phyloP scores from a whole-genome alignment of 148 eudicot genomes.

The Salicornia ramosissima region DNA sequence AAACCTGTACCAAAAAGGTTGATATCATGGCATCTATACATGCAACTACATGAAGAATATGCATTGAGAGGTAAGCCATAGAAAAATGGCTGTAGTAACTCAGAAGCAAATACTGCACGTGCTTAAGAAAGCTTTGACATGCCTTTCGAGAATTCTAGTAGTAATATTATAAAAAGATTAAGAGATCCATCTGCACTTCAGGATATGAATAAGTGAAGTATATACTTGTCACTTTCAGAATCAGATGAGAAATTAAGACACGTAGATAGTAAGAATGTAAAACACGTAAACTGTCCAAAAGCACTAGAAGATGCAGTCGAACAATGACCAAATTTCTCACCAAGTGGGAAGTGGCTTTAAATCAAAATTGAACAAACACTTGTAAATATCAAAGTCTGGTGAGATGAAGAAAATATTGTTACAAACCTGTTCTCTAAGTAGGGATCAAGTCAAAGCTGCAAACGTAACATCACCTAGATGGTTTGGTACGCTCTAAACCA shows the following conservation, averaged over 20 bases:
- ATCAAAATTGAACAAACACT: background rate
- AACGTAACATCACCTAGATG: background rate
- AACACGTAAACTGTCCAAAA: background rate
- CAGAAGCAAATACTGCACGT: background rate
- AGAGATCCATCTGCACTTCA: background rate
- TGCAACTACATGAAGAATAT: background rate
- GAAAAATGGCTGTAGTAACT: background rate
- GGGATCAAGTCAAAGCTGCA: slow-evolving; percentile 8
- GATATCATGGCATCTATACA: background rate
- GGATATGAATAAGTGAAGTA: background rate
- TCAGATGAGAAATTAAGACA: background rate
- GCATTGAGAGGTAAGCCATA: too few relatives aligned
- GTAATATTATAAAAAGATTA: background rate
- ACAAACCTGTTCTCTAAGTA: background rate
- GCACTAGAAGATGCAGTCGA: background rate
- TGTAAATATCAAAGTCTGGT: too few relatives aligned
- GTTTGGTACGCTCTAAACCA: background rate
- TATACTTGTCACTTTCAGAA: background rate
- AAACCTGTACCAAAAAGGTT: background rate
- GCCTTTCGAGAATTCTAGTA: too few relatives aligned
- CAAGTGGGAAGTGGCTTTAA: background rate
- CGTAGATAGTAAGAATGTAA: background rate
- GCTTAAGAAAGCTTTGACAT: too few relatives aligned
- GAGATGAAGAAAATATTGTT: too few relatives aligned
- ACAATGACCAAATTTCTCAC: background rate